Base-by-base conservation (phyloP, 208 protist genomes). In the Leishmania tarentolae region DNA sequence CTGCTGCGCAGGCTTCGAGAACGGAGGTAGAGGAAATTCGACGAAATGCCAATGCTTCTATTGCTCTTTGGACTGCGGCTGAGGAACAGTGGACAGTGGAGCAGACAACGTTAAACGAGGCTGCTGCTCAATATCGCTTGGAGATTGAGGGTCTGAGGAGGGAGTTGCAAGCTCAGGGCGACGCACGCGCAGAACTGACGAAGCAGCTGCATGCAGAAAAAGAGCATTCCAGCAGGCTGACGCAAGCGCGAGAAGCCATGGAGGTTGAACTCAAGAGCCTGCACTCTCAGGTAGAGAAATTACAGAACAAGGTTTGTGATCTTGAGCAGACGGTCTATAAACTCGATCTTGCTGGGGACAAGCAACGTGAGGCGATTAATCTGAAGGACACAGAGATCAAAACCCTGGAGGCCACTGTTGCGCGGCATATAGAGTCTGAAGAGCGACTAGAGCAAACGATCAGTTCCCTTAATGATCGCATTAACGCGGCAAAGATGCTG, bases 381-480 rank as follows among this genome's bases (percentile, higher is more conserved):
- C 79, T 89, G 24, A 97, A 97, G 77, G 93, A 97, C 21, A 90
- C 87, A 2, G 93, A 95, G 83, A 90, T 94, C 46, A 86, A 92
- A 31, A 81, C 88, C 3, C 80, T 94, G 1, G 87, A 93, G 65
- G 79, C 87, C 3, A 86, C 89, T 68, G 75, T 93, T 31, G 83
- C 77, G 46, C 87, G 91, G 53, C 85, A 91, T 50, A 52, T 72
- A 3, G 74, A 84, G 21, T 90, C 86, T 0, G 90, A 92, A 81
- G 93, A 95, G 79, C 84, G 89, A 57, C 76, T 97, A 70, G 87
- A 95, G 76, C 86, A 85, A 69, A 92, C 87, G 6, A 91, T 94
- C 75, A 91, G 57, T n/a, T 88, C 84, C 13, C 91, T 94, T 7
- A 94, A 92, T 73, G 91, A 97, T 68, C 87, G 88, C 15, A 80